Evolutionary conservation across 345 rosid species (phyloP), one percentile per base, ranked within the genome.

Genomic region (Rubroshorea leprosula): DNA sequence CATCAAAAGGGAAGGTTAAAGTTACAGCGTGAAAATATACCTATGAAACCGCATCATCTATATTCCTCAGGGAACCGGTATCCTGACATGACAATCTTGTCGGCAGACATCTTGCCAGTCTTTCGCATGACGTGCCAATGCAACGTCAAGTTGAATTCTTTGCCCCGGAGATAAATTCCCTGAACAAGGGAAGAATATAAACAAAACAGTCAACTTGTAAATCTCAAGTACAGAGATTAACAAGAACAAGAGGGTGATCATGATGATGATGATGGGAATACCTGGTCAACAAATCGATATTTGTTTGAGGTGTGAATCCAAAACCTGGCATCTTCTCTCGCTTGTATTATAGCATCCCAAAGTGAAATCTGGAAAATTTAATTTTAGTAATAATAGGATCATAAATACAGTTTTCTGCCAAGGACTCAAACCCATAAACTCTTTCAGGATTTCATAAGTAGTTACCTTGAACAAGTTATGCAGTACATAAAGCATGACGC

Each of bases 211-310:
- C n/a, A n/a, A n/a, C n/a, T n/a, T n/a, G n/a, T n/a, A n/a, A n/a
- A n/a, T n/a, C n/a, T n/a, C n/a, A n/a, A n/a, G n/a, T n/a, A n/a
- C n/a, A n/a, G n/a, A n/a, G n/a, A n/a, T 23, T 1, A 18, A 38
- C 47, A 1, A 58, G 27, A 11, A 45, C 49, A 17, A 4, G 35
- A 29, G 9, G 9, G 9, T 29, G 35, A 9, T 4, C 35, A n/a
- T n/a, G n/a, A n/a, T 63, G 10, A 58, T 50, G 51, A 19, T 23
- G 18, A 63, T 25, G 50, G 4, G 9, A 51, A 17, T 67, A 90
- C 97, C 88, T 94, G 99, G 65, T 94, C 99, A 60, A 90, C 78
- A 71, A 94, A 86, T 6, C 95, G 96, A 50, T 94, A 94, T 68
- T 90, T 90, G 81, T 87, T 94, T 29, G 86, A 75, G 31, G 83